Evolutionary conservation across 2,329 filamentous ascomycete species (phyloP).

Genomic region (Diplocarpon mali): DNA sequence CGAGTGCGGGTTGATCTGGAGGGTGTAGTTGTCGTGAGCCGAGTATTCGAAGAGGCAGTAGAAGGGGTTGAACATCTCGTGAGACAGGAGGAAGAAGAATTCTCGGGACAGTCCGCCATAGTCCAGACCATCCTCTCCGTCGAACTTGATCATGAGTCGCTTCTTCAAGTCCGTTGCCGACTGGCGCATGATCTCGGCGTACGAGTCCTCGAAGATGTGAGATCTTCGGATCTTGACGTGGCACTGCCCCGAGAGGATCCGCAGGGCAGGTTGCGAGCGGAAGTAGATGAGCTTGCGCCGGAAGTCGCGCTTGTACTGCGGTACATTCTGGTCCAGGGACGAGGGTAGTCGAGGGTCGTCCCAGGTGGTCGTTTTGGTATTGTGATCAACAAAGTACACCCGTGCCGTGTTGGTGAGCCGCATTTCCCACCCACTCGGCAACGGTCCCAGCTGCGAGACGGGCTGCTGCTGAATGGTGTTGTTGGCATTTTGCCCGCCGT

Average conservation of each 20-base stretch:
- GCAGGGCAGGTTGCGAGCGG: conserved; percentile 90
- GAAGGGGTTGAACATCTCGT: conserved; percentile 99
- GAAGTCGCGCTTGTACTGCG: conserved; percentile 99
- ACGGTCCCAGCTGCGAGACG: conserved; percentile 86
- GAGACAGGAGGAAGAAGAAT: conserved; percentile 97
- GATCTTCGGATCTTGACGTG: conserved; percentile 95
- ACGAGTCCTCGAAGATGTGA: conserved; percentile 98
- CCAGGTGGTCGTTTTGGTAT: conserved; percentile 99
- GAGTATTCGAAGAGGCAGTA: conserved; percentile 99
- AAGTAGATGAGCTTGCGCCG: conserved; percentile 97
- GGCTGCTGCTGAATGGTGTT: conserved; percentile 94
- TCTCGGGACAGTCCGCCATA: conserved; percentile 96
- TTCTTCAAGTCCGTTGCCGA: conserved; percentile 96
- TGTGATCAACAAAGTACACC: conserved; percentile 98
- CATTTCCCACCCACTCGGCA: conserved; percentile 99
- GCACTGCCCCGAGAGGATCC: conserved; percentile 91
- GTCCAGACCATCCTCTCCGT: conserved; percentile 94
- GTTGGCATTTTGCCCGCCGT: conserved; percentile 76
- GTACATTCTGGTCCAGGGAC: conserved; percentile 93
- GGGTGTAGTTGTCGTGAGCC: conserved; percentile 98
- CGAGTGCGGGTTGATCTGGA: conserved; percentile 98
- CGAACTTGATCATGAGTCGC: conserved; percentile 98
- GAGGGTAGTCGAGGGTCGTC: conserved; percentile 92
- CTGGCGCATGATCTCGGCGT: conserved; percentile 95
- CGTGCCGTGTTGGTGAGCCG: conserved; percentile 93